A percentile compares a stretch with the other conserved stretches of the same genome.
Evolutionary conservation across 1,284 basidiomycete genomes (phyloP).

Genomic region (Cutaneotrichosporon dermatis): DNA sequence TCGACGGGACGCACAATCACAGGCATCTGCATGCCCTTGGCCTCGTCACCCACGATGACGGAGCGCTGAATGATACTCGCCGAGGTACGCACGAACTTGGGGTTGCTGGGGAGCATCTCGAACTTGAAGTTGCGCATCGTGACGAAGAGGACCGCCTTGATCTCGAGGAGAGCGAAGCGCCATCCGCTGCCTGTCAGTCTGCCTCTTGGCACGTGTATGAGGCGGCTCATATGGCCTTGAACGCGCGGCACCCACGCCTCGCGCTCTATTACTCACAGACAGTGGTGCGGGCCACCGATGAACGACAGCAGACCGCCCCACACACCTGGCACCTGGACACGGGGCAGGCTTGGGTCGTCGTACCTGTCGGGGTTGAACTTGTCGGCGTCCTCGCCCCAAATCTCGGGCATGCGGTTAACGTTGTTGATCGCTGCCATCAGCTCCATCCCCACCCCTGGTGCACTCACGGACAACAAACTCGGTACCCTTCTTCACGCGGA

Average conservation of each 20-base stretch:
- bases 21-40: constrained; percentile 16
- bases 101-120: background rate
- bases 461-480: constrained; percentile 43
- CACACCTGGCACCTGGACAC: constrained; percentile 57
- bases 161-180: constrained; percentile 64
- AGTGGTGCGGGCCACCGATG: constrained; percentile 61
- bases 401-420: constrained; percentile 57
- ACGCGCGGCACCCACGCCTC: no score
- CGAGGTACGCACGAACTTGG: constrained; percentile 1
- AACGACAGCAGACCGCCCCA: constrained; percentile 65
- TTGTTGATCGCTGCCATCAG: constrained; percentile 15
- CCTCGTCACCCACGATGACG: constrained; percentile 11
- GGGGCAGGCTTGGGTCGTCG: constrained; percentile 26
- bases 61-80: constrained; percentile 11
- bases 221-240: no score
- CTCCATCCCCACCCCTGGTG: background rate
- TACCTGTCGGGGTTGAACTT: constrained; percentile 54
- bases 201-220: no score
- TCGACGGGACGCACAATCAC: constrained; percentile 7
- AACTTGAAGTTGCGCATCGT: constrained; percentile 28
- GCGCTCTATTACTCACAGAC: constrained; percentile 50
- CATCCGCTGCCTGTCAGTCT: constrained; percentile 52
- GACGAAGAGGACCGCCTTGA: constrained; percentile 60
- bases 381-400: constrained; percentile 69
- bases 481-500: constrained; percentile 38